These are phyloP conservation scores for Acacia confusa DNA, from an alignment of 306 rosid species.

Conservation along the genomic window DNA sequence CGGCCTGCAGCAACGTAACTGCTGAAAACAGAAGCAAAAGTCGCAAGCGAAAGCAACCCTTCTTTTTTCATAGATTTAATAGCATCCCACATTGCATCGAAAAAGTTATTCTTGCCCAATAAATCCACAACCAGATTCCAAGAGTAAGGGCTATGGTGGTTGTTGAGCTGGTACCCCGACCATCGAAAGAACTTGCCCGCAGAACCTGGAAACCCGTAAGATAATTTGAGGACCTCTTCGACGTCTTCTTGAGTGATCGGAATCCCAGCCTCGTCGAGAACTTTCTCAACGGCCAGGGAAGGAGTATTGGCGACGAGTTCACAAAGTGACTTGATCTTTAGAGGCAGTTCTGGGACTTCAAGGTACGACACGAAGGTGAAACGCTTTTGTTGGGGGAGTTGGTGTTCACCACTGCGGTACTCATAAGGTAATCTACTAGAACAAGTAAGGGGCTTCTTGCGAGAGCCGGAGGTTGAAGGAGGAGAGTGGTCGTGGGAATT, in stretches of 20 bases:
- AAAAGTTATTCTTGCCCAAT: conserved; percentile 55
- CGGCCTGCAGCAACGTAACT: conserved; percentile 51
- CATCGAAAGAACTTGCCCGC: conserved; percentile 73
- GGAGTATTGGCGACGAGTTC: conserved; percentile 52
- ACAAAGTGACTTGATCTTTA: conserved; percentile 44
- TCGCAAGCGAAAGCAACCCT: conserved; percentile 50
- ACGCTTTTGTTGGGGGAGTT: not conserved
- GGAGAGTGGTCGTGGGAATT: not conserved
- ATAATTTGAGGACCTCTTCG: conserved; percentile 60
- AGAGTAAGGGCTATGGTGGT: conserved; percentile 62
- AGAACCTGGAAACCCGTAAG: conserved; percentile 57
- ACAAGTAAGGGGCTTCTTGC: not conserved
- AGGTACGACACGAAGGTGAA: conserved; percentile 45
- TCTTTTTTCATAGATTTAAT: conserved; percentile 52
- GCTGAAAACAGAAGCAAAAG: conserved; percentile 65
- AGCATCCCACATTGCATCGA: conserved; percentile 76
- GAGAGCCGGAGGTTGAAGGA: not conserved
- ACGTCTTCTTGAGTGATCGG: conserved; percentile 48
- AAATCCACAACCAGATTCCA: conserved; percentile 71
- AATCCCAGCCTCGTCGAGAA: conserved; percentile 37
- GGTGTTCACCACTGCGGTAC: not conserved
- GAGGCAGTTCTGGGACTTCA: conserved; percentile 37
- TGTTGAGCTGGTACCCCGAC: conserved; percentile 53
- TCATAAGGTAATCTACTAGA: not conserved
- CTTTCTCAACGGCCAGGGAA: conserved; percentile 38